These are phyloP conservation scores for Cladosporium austrohemisphaericum DNA, from an alignment of 2,329 filamentous ascomycete species.

Conservation along the genomic window DNA sequence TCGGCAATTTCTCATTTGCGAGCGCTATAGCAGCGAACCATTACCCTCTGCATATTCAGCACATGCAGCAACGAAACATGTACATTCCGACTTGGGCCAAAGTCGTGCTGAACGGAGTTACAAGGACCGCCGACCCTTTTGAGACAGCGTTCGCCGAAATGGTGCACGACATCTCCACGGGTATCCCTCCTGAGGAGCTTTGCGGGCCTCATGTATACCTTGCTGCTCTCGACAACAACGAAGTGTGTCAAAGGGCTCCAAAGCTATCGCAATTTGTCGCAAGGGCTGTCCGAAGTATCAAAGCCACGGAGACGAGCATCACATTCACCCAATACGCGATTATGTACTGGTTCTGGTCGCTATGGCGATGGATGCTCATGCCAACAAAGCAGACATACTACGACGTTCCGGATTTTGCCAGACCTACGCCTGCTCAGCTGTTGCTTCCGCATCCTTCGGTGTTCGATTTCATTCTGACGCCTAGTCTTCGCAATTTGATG, in stretches of 20 bases:
- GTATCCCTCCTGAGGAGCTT: neutral
- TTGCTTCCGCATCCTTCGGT: slow-evolving; percentile 7
- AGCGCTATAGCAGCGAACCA: neutral
- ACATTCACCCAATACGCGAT: slow-evolving; percentile 9
- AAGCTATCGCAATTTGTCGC: slow-evolving; percentile 10
- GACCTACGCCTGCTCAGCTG: slow-evolving; percentile 1
- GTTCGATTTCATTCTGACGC: slow-evolving; percentile 8
- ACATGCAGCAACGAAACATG: slow-evolving; percentile 1
- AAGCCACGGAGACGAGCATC: neutral
- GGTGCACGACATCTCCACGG: neutral
- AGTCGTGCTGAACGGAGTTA: neutral
- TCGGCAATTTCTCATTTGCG: slow-evolving; percentile 5
- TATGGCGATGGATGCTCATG: slow-evolving; percentile 8
- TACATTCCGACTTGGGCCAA: neutral
- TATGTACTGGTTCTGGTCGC: slow-evolving; percentile 9
- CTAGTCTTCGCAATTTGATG: slow-evolving; percentile 1
- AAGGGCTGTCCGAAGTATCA: slow-evolving; percentile 1
- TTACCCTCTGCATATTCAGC: neutral
- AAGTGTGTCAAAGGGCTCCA: neutral
- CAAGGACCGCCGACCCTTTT: slow-evolving; percentile 5
- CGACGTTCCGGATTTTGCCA: slow-evolving; percentile 5
- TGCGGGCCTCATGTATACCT: slow-evolving; percentile 11
- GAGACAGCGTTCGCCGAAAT: neutral
- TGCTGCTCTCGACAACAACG: slow-evolving; percentile 1
- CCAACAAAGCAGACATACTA: slow-evolving; percentile 1